Base-by-base conservation (phyloP, 495 filamentous ascomycete species). In the Cairneyella variabilis region DNA sequence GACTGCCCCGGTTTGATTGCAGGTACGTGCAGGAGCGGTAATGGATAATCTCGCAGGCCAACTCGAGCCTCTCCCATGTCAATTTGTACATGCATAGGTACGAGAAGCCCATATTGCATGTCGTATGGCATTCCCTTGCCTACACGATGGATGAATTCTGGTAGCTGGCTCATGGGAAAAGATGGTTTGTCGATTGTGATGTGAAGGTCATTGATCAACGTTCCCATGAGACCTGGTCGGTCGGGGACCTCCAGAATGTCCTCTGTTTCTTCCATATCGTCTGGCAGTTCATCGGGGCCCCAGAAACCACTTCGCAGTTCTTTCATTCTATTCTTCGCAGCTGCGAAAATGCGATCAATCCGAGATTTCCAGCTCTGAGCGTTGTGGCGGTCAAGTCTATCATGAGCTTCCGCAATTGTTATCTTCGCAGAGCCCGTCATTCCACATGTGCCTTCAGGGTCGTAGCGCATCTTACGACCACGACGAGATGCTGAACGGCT, bases 111-210 rank as follows among this genome's bases (percentile, higher is more conserved):
- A 66, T 96, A 99, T 53, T 91, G 70, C 80, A 89, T 97, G 54
- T 92, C 83, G 62, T 81, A 78, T 2, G 93, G 93, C 80, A 99
- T 93, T 2, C 95, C 93, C 68, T 99, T 99, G 3, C 93, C 93
- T 61, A 97, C 85, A 39, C 78, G 77, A 64, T 96, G 77, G 21
- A 99, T 72, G 66, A 91, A 99, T 27, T 83, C 77, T 0, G 91
- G 88, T 50, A 88, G 84, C 2, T 95, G 84, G 3, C 78, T 74
- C 21, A 93, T 66, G 2, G 89, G 85, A 64, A 99, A 99, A 0
- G 87, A 92, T 1, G 93, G 93, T 64, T 96, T 96, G 72, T 97
- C 93, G 41, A 99, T 77, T 12, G 83, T 69, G 52, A 99, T 73
- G 53, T 91, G 84, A 5, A 97, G 72, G 64, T 99, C 93, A 61